Evolutionary conservation across 1,284 basidiomycete genomes (phyloP), one percentile per base, ranked within the genome.

Genomic region (Cutaneotrichosporon sp.): DNA sequence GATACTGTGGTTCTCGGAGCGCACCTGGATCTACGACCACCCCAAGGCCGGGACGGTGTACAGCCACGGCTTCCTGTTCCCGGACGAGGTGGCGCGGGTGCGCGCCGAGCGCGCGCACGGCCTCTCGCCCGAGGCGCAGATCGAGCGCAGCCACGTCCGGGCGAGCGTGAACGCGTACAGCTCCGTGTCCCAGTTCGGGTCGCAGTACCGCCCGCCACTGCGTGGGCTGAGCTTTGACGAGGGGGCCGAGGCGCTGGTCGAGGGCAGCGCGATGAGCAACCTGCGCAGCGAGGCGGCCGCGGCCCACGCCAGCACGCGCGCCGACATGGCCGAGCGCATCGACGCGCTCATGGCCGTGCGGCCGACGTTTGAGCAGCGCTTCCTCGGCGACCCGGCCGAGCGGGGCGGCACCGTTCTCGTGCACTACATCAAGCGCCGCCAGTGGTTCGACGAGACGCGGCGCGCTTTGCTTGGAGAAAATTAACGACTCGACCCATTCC

Each of bases 1-100:
- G 67, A 87, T 99, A 42, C 86, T 92, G 57, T 98, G 93, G 93
- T 84, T 86, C 31, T 89, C 91, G 69, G 95, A 99, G 75, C 86
- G 88, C 29, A 98, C 95, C 79, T 97, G 92, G 92, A 93, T 99
- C 68, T 97, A 99, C 79, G 95, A 99, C 78, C 95, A 97, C 79
- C 95, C 95, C 0, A 89, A 92, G 56, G 87, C 90, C 3, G 89
- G 90, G 52, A 97, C 95, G 22, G 91, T 94, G 86, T 97, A 98
- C 76, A 88, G 92, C 5, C 95, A 97, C 79, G 95, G 95, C 1
- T 99, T 92, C 82, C 80, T 98, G n/a, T 99, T 95, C 81, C 95
- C 95, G 0, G 91, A 93, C 24, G 89, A 95, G 75, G 90, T 88
- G 27, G 84, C 85, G 52, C 85, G 88, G 47, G 84, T 94, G 52